Evolutionary conservation across 805 yeast genomes (phyloP).

Genomic region (Wickerhamomyces ciferrii): DNA sequence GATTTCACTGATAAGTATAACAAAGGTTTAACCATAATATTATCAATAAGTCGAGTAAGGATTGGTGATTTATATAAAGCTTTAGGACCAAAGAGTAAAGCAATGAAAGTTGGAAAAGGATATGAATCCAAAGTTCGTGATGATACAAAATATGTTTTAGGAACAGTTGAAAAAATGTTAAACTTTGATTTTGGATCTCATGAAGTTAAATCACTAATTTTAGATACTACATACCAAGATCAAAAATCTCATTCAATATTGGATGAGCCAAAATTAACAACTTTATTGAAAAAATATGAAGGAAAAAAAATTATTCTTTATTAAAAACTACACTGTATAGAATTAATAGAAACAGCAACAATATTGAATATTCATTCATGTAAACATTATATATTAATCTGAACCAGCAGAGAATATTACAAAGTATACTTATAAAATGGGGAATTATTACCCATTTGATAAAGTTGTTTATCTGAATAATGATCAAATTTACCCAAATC

Average conservation of each 20-base stretch:
- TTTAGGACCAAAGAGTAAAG: slow-evolving; percentile 25
- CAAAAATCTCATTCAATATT: slow-evolving; percentile 19
- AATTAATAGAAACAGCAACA: no score
- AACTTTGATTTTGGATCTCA: slow-evolving; percentile 10
- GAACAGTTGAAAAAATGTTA: slow-evolving; percentile 20
- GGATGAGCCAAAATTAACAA: slow-evolving; percentile 19
- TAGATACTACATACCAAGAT: slow-evolving; percentile 23
- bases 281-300: slow-evolving; percentile 16
- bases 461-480: no score
- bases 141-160: slow-evolving; percentile 21
- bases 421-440: slow-evolving; percentile 32
- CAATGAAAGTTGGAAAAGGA: slow-evolving; percentile 22
- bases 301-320: slow-evolving; percentile 22
- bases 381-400: no score
- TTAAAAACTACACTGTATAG: slow-evolving; percentile 1
- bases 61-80: slow-evolving; percentile 83
- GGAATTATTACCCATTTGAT: slow-evolving; percentile 37
- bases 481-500: no score
- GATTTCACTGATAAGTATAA: slow-evolving; percentile 49
- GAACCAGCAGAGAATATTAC: slow-evolving; percentile 1
- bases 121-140: slow-evolving; percentile 19
- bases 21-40: slow-evolving; percentile 38
- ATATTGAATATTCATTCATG: no score
- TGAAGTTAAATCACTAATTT: slow-evolving; percentile 19
- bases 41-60: slow-evolving; percentile 75